Evolutionary conservation across 2,329 filamentous ascomycete genomes (phyloP).

Genomic region (Xylaria polymorpha): DNA sequence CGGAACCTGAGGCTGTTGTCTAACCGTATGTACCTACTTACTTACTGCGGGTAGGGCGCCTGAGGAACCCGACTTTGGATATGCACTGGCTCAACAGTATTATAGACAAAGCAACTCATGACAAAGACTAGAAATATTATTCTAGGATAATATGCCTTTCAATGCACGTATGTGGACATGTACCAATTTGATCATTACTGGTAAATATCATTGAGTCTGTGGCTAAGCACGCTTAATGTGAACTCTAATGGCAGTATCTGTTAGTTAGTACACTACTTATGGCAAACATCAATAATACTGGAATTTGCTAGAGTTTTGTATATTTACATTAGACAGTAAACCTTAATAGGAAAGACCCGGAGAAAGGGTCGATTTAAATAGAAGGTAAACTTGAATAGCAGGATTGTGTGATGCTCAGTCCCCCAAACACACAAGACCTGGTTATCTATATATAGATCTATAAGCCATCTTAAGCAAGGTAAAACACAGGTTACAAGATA

Average conservation of each 20-base stretch:
- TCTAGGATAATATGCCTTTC: neutral
- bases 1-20: constrained; percentile 18
- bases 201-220: neutral
- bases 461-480: neutral
- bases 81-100: neutral
- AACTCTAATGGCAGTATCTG: neutral
- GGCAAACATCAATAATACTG: too few species aligned
- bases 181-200: neutral
- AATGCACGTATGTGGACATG: neutral
- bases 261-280: too few species aligned
- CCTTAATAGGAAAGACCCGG: too few species aligned
- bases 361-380: too few species aligned
- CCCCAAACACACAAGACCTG: neutral
- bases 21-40: too few species aligned
- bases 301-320: too few species aligned
- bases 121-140: neutral
- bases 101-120: neutral
- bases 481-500: neutral
- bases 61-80: neutral
- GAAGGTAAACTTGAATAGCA: neutral
- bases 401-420: neutral
- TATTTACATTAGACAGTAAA: too few species aligned
- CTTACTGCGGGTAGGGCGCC: constrained; percentile 20
- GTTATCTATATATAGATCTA: neutral
- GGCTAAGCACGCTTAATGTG: neutral